Base-by-base conservation (phyloP, 768 basidiomycete species). In the Lentinus tigrinus region DNA sequence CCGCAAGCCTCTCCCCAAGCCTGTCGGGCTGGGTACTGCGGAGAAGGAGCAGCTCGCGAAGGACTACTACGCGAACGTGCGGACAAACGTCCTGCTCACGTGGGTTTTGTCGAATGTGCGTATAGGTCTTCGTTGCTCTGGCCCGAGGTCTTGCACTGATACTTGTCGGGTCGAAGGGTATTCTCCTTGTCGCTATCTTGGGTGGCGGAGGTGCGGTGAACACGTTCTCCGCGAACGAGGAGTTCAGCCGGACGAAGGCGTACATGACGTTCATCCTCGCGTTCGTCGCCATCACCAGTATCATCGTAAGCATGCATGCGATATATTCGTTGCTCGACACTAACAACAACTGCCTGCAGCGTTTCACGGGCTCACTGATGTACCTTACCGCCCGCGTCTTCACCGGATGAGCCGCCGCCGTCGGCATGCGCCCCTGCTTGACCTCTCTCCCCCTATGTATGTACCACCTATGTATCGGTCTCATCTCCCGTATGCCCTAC, bases 21-120 rank as follows among this genome's bases (percentile, higher is more conserved):
- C 62, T 40, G 71, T 49, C 4, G 68, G 64, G 36, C 71, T 73
- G 58, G 81, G 71, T 24, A 72, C 77, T 17, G 80, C 82, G 13
- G 90, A 92, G 70, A 84, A 79, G 67, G 89, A 93, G 63, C 81
- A 85, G 61, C 81, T 80, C 1, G 89, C 89, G 10, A 88, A 85
- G 67, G 91, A 93, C 64, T 95, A 94, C 73, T 95, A 94, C 70
- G 91, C 92, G 0, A 87, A 85, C 65, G 90, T 95, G 53, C 77
- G 93, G 62, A 93, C 92, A 7, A 93, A 94, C 73, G 89, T 88
- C 34, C 72, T 95, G 43, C 75, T 95, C 54, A 75, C 81, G 3
- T 95, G 93, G 93, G 90, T 91, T 3, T 67, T 95, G 59, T 88
- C 91, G 26, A 95, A 95, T 67, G 93, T 92, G 64, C 63, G 81